A percentile compares a stretch with the other conserved stretches of the same genome.
phyloP scores from a whole-genome alignment of 1,139 yeast species.

The Saccharomyces hybrid region DNA sequence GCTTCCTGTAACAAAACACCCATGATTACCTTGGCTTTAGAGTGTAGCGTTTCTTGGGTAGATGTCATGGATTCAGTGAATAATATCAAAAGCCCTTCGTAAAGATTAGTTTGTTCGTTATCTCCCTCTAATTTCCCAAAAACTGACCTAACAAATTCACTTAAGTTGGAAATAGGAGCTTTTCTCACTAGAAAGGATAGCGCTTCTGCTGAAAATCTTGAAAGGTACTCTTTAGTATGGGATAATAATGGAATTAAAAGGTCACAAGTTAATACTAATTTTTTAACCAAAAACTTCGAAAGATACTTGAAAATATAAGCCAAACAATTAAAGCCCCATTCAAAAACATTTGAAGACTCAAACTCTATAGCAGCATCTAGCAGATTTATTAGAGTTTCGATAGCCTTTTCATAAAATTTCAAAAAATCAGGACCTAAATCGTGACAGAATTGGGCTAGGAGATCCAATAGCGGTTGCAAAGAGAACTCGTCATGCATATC shows the following conservation, averaged over 20 bases:
- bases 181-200: conserved; percentile 76
- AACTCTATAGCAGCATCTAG: conserved; percentile 44
- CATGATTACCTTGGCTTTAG: conserved; percentile 51
- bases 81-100: conserved; percentile 52
- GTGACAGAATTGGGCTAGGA: conserved; percentile 78
- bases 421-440: conserved; percentile 91
- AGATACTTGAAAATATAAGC: conserved; percentile 88
- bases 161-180: conserved; percentile 45
- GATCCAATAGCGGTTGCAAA: conserved; percentile 73
- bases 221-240: conserved; percentile 54
- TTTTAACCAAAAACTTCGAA: conserved; percentile 52
- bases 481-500: conserved; percentile 57
- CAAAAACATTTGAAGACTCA: conserved; percentile 48
- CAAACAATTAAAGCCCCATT: conserved; percentile 76
- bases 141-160: conserved; percentile 43
- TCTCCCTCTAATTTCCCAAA: conserved; percentile 41
- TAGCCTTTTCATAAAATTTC: conserved; percentile 51
- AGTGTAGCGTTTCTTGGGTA: conserved; percentile 66
- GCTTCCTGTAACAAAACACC: conserved; percentile 39
- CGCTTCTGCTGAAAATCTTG: conserved; percentile 87
- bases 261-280: conserved; percentile 62
- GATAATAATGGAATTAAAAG: conserved; percentile 57
- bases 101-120: conserved; percentile 8
- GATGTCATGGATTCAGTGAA: conserved; percentile 72
- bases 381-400: conserved; percentile 46